Base-by-base conservation (phyloP, 2,329 filamentous ascomycete genomes). In the Diplodia scrobiculata region DNA sequence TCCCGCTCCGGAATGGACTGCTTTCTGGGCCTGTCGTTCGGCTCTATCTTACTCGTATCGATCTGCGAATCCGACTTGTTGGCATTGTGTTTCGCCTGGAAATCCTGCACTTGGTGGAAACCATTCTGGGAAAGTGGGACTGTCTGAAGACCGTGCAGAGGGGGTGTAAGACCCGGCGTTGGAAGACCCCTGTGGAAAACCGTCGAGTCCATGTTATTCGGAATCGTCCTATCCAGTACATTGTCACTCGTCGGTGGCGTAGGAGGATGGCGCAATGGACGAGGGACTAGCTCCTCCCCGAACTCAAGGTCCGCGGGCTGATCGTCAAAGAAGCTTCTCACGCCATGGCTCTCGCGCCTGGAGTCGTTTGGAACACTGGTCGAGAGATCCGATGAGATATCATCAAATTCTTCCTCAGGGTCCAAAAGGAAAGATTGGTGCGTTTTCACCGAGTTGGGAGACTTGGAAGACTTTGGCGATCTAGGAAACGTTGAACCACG, bases 381-480 rank as follows among this genome's bases (percentile, higher is more conserved):
- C 11, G 79, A 83, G 41, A 82, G 70, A 54, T 83, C 79, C 14
- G 81, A 83, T 14, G 79, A 83, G 47, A 82, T 71, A 59, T 86
- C 85, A 65, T 84, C 87, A 36, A 85, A 73, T 54, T 82, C 82
- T 68, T 85, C 80, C 65, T 84, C 82, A 48, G 85, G 83, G 66
- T 84, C 79, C 5, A 84, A 77, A 3, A 84, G 73, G 70, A 84
- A 84, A 0, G 83, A 84, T n/a, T 70, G 75, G 70, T 68, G 77
- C 58, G 67, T 69, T 63, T 54, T 21, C 59, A 63, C 41, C 2
- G 66, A 64, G 29, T 19, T 67, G 13, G 58, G 65, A 55, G 74
- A 71, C 25, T 72, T 72, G 7, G 70, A 68, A 14, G 62, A 60
- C 34, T 73, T 66, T 1, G 75, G 72, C 13, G 73, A 72, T 34